Evolutionary conservation across 495 filamentous ascomycete genomes (phyloP), one percentile per base, ranked within the genome.

Genomic region (Aspergillus carlsbadensis): DNA sequence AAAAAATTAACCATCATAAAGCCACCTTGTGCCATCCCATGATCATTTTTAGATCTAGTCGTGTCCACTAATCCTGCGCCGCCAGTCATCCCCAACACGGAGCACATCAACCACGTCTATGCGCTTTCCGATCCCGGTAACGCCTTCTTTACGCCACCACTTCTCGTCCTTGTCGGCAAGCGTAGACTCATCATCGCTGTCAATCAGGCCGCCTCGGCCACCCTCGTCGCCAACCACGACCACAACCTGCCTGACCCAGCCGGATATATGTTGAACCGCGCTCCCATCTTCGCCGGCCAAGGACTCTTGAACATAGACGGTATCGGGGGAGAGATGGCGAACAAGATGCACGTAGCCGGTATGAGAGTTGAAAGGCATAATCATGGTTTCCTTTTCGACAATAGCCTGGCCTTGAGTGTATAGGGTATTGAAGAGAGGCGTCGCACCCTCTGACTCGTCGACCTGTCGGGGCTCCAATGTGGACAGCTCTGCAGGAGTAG

Each of bases 131-230:
- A 91, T 76, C 10, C 92, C 92, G 18, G 93, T 92, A 33, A 86
- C 82, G 26, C 88, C 87, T 63, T 88, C 84, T 46, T 81, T 79
- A 63, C 93, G 84, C 89, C 90, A 97, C 92, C 92, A 97, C 46
- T 78, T 79, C 48, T 83, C 81, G 24, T 67, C 64, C 51, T 81
- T 79, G 26, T 83, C 80, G 26, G 78, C 78, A 49, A 84, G 80
- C 1, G 77, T 68, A 0, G 72, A 77, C 67, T 96, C 92, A 31
- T 92, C 92, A 55, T 96, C 91, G 56, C 90, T 96, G 67, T 97
- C 92, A 1, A 91, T 89, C 35, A 97, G 78, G 1, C 90, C 92
- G 21, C 91, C 91, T 29, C 89, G 84, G 15, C 89, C 91, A 57
- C 86, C 86, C 56, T 91, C 90, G 50, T 88, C 88, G 6, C 91